Evolutionary conservation across 148 eudicot genomes (phyloP).

Genomic region (Vaccinium myrtillus): DNA sequence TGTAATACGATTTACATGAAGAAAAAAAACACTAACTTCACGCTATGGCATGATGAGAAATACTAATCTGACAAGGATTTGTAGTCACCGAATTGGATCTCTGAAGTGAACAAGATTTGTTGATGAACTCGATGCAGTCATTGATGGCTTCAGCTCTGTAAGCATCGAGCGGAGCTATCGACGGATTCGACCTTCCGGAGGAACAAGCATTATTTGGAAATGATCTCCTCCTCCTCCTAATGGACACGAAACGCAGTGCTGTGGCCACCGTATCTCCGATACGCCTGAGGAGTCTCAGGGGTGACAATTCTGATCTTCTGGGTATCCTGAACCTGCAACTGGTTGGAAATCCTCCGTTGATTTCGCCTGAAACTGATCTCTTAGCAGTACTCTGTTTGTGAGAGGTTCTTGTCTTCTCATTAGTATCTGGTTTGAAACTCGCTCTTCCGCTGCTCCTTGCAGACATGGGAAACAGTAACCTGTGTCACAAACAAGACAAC

Average conservation of each 20-base stretch:
- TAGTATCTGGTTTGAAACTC: background rate
- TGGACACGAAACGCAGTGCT: background rate
- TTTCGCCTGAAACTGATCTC: background rate
- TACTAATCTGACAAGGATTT: background rate
- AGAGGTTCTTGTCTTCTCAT: conserved; percentile 5
- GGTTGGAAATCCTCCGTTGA: background rate
- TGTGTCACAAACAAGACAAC: background rate
- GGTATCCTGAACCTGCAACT: background rate
- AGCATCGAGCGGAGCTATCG: conserved; percentile 33
- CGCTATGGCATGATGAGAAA: background rate
- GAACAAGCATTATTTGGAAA: conserved; percentile 18
- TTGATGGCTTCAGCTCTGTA: conserved; percentile 52
- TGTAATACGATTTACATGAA: background rate
- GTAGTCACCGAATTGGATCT: conserved; percentile 28
- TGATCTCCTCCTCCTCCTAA: conserved; percentile 16
- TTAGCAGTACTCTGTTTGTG: background rate
- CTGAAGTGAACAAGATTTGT: conserved; percentile 34
- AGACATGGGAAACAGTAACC: background rate
- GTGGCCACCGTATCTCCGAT: background rate
- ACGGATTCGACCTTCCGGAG: conserved; percentile 23
- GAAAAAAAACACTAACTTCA: background rate
- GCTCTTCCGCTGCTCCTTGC: background rate
- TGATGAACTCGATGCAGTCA: conserved; percentile 56
- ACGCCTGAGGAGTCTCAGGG: conserved; percentile 3
- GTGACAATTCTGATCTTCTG: background rate